A percentile compares a stretch with the other conserved stretches of the same genome.
Evolutionary conservation across 305 asterid species (phyloP).

Genomic region (Plantago lanceolata): DNA sequence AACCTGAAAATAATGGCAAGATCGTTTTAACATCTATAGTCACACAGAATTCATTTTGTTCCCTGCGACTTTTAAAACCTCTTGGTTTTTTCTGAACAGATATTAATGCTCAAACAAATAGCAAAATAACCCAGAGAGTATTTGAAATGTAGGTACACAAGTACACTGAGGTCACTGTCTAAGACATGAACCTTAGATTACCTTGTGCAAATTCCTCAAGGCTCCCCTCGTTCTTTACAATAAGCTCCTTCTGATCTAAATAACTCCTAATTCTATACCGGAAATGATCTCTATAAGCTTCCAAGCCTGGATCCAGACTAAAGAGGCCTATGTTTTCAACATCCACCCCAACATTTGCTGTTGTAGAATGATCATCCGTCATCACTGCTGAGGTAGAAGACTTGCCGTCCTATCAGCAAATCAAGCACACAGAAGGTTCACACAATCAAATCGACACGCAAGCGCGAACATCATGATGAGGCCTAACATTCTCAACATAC

Average conservation of each 20-base stretch:
- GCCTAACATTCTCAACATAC: not conserved
- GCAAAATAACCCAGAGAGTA: not conserved
- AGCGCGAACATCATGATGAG: conserved; percentile 6
- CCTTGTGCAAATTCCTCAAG: conserved; percentile 84
- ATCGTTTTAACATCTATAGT: conserved; percentile 21
- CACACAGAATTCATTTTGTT: conserved; percentile 16
- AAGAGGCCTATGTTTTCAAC: conserved; percentile 49
- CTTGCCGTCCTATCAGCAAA: conserved; percentile 40
- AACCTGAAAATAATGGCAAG: conserved; percentile 47
- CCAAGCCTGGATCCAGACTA: conserved; percentile 55
- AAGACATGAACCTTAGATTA: conserved; percentile 31
- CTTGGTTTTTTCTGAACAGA: not conserved
- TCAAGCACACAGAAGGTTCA: conserved; percentile 10
- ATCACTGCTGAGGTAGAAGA: conserved; percentile 45
- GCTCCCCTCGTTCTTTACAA: conserved; percentile 67
- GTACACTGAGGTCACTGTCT: conserved; percentile 5
- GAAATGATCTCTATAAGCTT: conserved; percentile 70
- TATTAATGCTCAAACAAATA: conserved; percentile 4
- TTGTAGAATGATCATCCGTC: conserved; percentile 38
- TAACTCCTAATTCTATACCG: conserved; percentile 57
- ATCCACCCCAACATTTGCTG: conserved; percentile 41
- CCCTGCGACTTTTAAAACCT: not conserved
- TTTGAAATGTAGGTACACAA: conserved; percentile 2
- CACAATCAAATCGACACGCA: conserved; percentile 4
- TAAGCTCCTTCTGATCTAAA: conserved; percentile 58